Base-by-base conservation (phyloP, 2,329 filamentous ascomycete genomes). In the Lachnellula occidentalis region DNA sequence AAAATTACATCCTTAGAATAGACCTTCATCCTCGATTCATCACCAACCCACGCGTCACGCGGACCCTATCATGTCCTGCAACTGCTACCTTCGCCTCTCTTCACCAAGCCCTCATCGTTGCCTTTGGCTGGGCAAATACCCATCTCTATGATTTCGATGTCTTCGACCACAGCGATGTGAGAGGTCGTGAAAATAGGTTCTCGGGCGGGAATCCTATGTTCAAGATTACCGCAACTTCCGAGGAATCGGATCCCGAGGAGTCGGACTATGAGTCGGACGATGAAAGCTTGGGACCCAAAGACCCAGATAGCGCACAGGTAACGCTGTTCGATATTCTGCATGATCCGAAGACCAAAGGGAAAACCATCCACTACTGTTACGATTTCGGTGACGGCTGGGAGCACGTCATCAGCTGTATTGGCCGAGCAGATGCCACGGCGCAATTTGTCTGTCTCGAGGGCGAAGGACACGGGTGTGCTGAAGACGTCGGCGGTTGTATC, bases 381-480 rank as follows among this genome's bases (percentile, higher is more conserved):
- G 66, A 67, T 48, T 60, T 62, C 27, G 64, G 59, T 4, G 61
- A 68, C 45, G 22, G 53, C 3, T 69, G 67, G 66, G 55, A 57
- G 14, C 66, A 69, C 53, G 50, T 55, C 5, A 62, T 69, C 14
- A 15, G 36, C 27, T 21, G 51, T 46, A 9, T 39, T 12, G 62
- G 64, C 3, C 58, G 59, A 8, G 55, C 53, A 27, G 34, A 42
- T 12, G 43, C 51, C 11, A 64, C 50, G 15, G 24, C 43, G 9
- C 39, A 49, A 7, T 64, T 69, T 39, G 22, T 55, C 2, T 68
- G 67, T 50, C 31, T 65, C 1, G 64, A 65, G 7, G 67, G 65
- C 0, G 51, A 63, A 27, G 67, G 66, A 2, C 66, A 71, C 55
- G 46, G 48, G 8, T 60, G 65, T 24, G 65, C 67, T 17, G 70